Evolutionary conservation across 495 filamentous ascomycete species (phyloP), one percentile per base, ranked within the genome.

Genomic region (Penicillium canescens): DNA sequence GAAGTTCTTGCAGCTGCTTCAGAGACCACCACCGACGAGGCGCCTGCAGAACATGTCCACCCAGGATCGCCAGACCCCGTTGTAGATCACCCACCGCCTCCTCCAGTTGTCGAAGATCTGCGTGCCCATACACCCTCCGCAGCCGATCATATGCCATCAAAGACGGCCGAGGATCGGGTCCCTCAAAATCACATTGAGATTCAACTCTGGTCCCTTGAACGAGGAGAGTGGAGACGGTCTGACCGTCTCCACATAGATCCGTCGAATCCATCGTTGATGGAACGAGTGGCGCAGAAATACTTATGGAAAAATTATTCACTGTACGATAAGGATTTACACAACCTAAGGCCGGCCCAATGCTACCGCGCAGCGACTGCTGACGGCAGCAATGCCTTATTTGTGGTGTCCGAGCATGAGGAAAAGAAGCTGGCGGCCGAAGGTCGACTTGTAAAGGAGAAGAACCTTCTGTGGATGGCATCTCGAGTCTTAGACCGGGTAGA

Each of bases 311-410:
- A 57, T 42, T 61, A 61, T 52, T 59, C 42, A 34, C 50, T 57
- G 46, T 61, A 61, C 40, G 46, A 57, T 40, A 42, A 45, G 54
- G 44, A 61, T 50, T 12, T 61, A 23, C 46, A 57, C 20, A 61
- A 49, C 50, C 50, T 54, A 13, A 50, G 58, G 37, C 53, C 58
- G 10, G 41, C 44, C 20, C 40, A 61, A 56, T n/a, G n/a, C n/a
- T n/a, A n/a, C n/a, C n/a, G n/a, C n/a, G n/a, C n/a, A n/a, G n/a
- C n/a, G n/a, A n/a, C 46, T 44, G 46, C 48, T 46, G 46, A 61
- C 37, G 46, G 10, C 56, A 50, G 60, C 63, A 57, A 59, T 45
- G 41, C 46, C 21, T 51, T 57, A 28, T 58, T 61, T 74, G 72
- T 60, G 23, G 54, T 62, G 23, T 57, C 55, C 13, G 41, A 57